These are phyloP conservation scores for Rhynchosporium agropyri DNA, from an alignment of 2,329 filamentous ascomycete species.

Conservation along the genomic window DNA sequence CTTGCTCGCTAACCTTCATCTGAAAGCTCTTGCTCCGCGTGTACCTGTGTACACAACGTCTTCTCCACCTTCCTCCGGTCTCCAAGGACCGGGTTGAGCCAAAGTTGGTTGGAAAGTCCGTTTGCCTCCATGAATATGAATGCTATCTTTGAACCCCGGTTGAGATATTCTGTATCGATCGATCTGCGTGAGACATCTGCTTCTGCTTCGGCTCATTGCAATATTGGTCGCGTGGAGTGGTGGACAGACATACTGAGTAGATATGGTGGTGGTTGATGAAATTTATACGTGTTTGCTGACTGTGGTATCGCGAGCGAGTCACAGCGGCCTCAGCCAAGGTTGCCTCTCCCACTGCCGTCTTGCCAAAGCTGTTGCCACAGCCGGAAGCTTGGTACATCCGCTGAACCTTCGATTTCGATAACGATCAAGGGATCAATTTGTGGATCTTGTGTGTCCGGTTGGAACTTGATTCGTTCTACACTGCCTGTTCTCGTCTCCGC, in stretches of 20 bases:
- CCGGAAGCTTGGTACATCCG: conserved; percentile 6
- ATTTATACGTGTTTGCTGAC: not conserved
- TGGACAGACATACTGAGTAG: no score
- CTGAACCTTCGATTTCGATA: not conserved
- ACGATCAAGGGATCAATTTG: not conserved
- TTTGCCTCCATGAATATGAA: no score
- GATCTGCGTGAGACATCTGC: no score
- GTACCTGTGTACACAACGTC: no score
- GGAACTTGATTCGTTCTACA: not conserved
- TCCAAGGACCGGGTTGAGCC: no score
- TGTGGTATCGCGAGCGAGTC: not conserved
- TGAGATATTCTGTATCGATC: no score
- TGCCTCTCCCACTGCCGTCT: not conserved
- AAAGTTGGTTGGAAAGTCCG: no score
- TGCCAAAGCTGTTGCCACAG: not conserved
- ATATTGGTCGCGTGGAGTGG: no score
- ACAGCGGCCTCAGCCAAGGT: not conserved
- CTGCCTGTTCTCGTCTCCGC: not conserved
- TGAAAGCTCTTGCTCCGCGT: not conserved
- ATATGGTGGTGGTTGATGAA: no score
- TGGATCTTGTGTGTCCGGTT: not conserved
- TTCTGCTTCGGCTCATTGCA: no score
- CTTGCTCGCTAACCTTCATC: not conserved
- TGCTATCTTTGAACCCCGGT: no score
- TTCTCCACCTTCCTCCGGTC: no score